These are phyloP conservation scores for Ogataea neopini DNA, from an alignment of 805 yeast species.

Conservation along the genomic window DNA sequence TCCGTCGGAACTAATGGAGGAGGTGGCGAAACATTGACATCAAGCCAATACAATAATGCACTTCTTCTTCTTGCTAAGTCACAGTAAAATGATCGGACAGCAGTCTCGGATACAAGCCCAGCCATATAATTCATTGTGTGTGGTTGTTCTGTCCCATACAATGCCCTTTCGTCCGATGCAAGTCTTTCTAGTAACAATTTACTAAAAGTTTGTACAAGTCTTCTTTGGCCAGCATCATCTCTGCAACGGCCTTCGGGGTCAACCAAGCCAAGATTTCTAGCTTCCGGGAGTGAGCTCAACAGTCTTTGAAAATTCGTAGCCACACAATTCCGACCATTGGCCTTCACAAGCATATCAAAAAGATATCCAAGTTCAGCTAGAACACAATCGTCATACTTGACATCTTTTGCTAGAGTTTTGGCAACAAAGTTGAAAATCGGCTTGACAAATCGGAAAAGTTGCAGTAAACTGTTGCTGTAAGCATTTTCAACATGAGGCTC, in stretches of 20 bases:
- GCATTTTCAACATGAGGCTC: conserved; percentile 84
- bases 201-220: conserved; percentile 54
- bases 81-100: conserved; percentile 43
- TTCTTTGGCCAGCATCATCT: conserved; percentile 46
- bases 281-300: conserved; percentile 50
- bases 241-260: conserved; percentile 49
- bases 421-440: conserved; percentile 66
- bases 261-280: conserved; percentile 51
- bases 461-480: conserved; percentile 74
- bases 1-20: conserved; percentile 34
- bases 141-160: conserved; percentile 26
- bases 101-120: conserved; percentile 46
- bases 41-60: conserved; percentile 40
- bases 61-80: conserved; percentile 34
- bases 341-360: conserved; percentile 87
- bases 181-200: conserved; percentile 57
- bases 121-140: conserved; percentile 33
- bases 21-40: conserved; percentile 39
- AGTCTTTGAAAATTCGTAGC: conserved; percentile 75
- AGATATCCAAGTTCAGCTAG: conserved; percentile 84
- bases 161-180: conserved; percentile 47
- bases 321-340: conserved; percentile 75
- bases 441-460: conserved; percentile 76
- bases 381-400: conserved; percentile 49
- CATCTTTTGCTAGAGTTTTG: conserved; percentile 54